Base-by-base conservation (phyloP, 2,329 filamentous ascomycete species). In the Colletotrichum salicis region DNA sequence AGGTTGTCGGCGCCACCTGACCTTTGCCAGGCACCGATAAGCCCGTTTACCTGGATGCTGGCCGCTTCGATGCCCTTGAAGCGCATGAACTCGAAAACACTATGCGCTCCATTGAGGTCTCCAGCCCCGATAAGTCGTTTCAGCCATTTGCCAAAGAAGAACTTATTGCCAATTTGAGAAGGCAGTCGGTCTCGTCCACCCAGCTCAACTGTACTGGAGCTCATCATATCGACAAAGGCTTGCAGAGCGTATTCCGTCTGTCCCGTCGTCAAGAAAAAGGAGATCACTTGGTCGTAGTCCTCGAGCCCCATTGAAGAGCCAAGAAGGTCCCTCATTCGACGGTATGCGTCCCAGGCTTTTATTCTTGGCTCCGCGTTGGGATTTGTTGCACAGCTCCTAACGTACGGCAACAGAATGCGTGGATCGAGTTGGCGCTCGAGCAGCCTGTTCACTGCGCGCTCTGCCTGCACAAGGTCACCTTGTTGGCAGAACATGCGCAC, bases 141-240 rank as follows among this genome's bases (percentile, higher is more conserved):
- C 77, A 97, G 87, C 95, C 95, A 97, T 76, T 94, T 95, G 41
- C 92, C 93, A 75, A 95, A 93, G 81, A 97, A 94, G 81, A 94
- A 96, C 74, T 92, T 91, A 80, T 97, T 96, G 61, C 84, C 85
- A 51, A 90, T 81, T 10, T 84, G 81, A 1, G 84, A 82, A 1
- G 88, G 88, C 67, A 90, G 80, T 62, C 77, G 79, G 8, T 77
- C 76, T 61, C 75, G 78, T 69, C 82, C 83, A 63, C 82, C 83
- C 60, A 89, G 77, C 68, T 89, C 84, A 65, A 90, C 80, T 56
- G 84, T 79, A 5, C 88, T 87, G 4, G 89, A 88, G 69, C 90
- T 89, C 90, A 97, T 95, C 94, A 97, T 97, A 79, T 97, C 94
- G 75, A 92, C 93, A 80, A 97, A 97, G 0, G 94, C 90, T 64